Evolutionary conservation across 2,329 filamentous ascomycete genomes (phyloP), one percentile per base, ranked within the genome.

Genomic region (Ilyonectria mors-panacis): DNA sequence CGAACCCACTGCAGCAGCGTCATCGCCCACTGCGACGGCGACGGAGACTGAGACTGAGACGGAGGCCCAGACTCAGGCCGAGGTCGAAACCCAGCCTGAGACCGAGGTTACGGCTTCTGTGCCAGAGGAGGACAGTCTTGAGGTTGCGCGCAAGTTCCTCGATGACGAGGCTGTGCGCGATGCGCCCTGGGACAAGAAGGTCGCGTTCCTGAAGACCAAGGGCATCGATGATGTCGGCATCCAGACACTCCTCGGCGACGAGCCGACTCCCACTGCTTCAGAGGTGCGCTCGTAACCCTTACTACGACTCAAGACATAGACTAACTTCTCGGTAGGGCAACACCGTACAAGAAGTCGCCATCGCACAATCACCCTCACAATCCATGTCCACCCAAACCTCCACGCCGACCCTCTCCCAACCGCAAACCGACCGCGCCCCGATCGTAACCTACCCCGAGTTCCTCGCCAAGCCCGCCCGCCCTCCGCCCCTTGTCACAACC

Each of bases 111-210:
- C 17, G 17, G 15, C 39, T 42, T 15, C 7, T 39, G 48, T 19
- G 19, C 48, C 61, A 39, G 67, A 71, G 8, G 72, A 80, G 45
- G 74, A 79, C 55, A 73, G 75, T 37, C 73, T 84, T 39, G 89
- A 94, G 17, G 89, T 94, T 76, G 94, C 94, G 30, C 86, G 87
- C 48, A 88, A 85, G 59, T 98, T 97, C 77, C 86, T 98, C 4
- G 85, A 93, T 57, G 92, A 97, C 67, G 89, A 93, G 8, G 85
- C 86, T 21, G 93, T 97, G 64, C 89, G 87, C 65, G 83, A 91
- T 79, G 89, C 92, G 37, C 85, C 92, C 0, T 85, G 86, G 50
- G 91, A 93, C 63, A 91, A 90, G 80, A 97, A 97, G 82, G 84
- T 88, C 21, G 87, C 88, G 8, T 97, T 97, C 73, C 83, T 98